phyloP scores from a whole-genome alignment of 2,329 filamentous ascomycete species.

The Cercospora sp. region DNA sequence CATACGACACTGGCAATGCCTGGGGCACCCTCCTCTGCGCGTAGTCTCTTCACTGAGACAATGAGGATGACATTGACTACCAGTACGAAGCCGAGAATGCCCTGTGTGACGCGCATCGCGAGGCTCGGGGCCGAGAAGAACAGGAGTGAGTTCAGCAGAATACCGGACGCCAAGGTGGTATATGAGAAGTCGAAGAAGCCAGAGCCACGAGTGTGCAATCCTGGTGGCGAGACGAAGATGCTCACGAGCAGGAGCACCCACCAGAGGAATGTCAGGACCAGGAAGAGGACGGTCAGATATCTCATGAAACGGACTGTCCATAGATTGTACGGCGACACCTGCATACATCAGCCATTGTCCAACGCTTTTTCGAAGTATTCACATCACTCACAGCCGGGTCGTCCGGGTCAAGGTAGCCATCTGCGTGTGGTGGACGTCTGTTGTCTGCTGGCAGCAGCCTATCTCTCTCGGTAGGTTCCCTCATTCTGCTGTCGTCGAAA shows the following conservation, averaged over 20 bases:
- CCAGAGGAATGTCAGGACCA: slow-evolving; percentile 80
- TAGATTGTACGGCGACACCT: slow-evolving; percentile 87
- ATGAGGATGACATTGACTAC: slow-evolving; percentile 78
- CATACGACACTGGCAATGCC: slow-evolving; percentile 84
- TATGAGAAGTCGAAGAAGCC: slow-evolving; percentile 89
- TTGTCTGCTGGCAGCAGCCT: slow-evolving; percentile 61
- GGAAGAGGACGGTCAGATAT: slow-evolving; percentile 74
- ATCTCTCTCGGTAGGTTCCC: slow-evolving; percentile 61
- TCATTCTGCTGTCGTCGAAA: slow-evolving; percentile 31
- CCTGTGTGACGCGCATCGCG: slow-evolving; percentile 71
- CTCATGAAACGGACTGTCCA: slow-evolving; percentile 83
- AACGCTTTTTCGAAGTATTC: background rate
- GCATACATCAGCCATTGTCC: slow-evolving; percentile 24
- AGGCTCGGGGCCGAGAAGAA: slow-evolving; percentile 88
- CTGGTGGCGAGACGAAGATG: slow-evolving; percentile 85
- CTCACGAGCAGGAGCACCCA: slow-evolving; percentile 88
- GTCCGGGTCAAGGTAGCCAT: slow-evolving; percentile 72
- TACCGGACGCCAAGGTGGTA: slow-evolving; percentile 73
- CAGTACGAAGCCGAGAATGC: slow-evolving; percentile 66
- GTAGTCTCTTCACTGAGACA: slow-evolving; percentile 69
- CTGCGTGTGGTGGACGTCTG: slow-evolving; percentile 60
- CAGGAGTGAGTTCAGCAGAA: slow-evolving; percentile 72
- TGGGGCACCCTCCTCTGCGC: slow-evolving; percentile 85
- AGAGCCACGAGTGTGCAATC: slow-evolving; percentile 83
- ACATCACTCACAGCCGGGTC: slow-evolving; percentile 68